Base-by-base conservation (phyloP, 2,329 filamentous ascomycete genomes). In the Epichloe hybrida region DNA sequence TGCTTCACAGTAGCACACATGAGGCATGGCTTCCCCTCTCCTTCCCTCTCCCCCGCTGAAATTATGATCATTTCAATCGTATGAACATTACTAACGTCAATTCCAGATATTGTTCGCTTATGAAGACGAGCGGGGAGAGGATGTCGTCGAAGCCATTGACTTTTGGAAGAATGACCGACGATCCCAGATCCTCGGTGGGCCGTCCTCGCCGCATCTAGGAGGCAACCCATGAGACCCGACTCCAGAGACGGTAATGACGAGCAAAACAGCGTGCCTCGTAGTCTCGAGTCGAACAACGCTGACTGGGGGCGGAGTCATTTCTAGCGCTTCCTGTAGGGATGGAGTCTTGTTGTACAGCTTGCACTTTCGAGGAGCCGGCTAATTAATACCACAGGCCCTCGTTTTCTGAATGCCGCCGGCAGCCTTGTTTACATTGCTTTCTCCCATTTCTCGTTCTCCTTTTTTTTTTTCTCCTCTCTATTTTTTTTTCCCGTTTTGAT, bases 1-100 rank as follows among this genome's bases (percentile, higher is more conserved):
- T 97, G 89, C 75, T 98, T 58, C 93, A 98, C 71, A 91, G 89
- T 66, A 95, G 88, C 61, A 95, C 91, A 53, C 83, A 95, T 73
- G 93, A 98, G 83, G 93, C 95, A 72, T 71, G 79, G 66, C 1
- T 31, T 9, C 27, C 27, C 27, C 8, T 9, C 27, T 8, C 27
- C 27, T 8, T 7, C 7, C 27, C 27, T 27, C 27, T 7, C 7
- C 27, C 8, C 8, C 8, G 27, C 27, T 31, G 27, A 31, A 8
- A 31, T 31, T 9, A 31, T 31, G 27, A 9, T 9, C 1, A 11
- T 4, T 31, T 3, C 8, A 31, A 31, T 31, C 27, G 27, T 31
- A 9, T 31, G 1, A 31, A 11, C 8, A 1, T 21, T 21, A 15
- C 49, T 53, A 41, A 55, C 49, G 12, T 31, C 8, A 34, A 23